Evolutionary conservation across 495 filamentous ascomycete species (phyloP), one percentile per base, ranked within the genome.

Genomic region (Geopyxis carbonaria): DNA sequence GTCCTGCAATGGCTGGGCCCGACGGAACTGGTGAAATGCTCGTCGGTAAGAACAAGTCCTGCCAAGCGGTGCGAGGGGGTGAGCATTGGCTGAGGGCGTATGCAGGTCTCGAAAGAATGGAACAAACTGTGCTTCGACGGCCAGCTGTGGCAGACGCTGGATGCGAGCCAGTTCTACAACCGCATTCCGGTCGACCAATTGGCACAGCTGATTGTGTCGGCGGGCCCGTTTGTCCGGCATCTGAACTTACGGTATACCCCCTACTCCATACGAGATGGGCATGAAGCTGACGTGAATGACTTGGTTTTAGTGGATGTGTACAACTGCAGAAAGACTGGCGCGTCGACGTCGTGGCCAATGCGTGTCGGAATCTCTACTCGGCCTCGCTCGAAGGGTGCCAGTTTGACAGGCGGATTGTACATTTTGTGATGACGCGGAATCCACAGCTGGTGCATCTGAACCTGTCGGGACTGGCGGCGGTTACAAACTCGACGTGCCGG

Each of bases 91-190:
- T 44, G 31, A 21, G 10, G 13, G 5, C 20, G 19, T 27, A 24
- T 14, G 14, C 30, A 53, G 10, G 78, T 92, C n/a, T 84, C 74
- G 50, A 83, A 73, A 50, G 55, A 67, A 11, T 95, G 89, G 68
- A 65, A 93, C 57, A 61, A 68, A 22, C 78, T 84, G 64, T 94
- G 87, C 61, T 93, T 83, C 46, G 89, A 97, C 57, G 89, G 89
- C 5, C 89, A 97, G 59, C 61, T 97, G 13, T 97, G 89, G 89
- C 70, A 69, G 0, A 69, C 67, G 32, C 66, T 95, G 29, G 84
- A 95, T 53, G 77, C 83, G 0, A 73, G 86, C 0, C 73, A 78
- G 22, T 95, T 83, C 57, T 97, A 97, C 54, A 68, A 67, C 33
- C 72, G 80, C 28, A 94, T 97, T 40, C 74, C 89, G 0, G 79